phyloP scores from a whole-genome alignment of 371 early-diverging fungal genomes.

The Mucor circinelloides region DNA sequence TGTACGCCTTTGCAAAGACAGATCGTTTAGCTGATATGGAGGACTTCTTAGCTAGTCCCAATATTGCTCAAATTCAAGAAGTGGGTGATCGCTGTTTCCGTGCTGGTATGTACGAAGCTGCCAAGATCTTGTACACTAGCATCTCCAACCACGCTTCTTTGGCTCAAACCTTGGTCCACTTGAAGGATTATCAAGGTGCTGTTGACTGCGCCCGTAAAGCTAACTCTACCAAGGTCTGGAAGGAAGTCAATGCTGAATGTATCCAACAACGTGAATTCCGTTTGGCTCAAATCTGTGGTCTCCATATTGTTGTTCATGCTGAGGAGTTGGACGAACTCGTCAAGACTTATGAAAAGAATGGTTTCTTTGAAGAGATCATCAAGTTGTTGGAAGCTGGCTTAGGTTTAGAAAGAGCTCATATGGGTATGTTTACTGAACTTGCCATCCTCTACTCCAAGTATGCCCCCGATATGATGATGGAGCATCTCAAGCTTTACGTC shows the following conservation, averaged over 20 bases:
- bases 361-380: slow-evolving; percentile 90
- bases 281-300: slow-evolving; percentile 96
- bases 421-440: slow-evolving; percentile 99
- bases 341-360: slow-evolving; percentile 84
- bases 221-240: slow-evolving; percentile 96
- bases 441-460: slow-evolving; percentile 96
- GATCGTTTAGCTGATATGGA: slow-evolving; percentile 90
- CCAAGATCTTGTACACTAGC: slow-evolving; percentile 90
- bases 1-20: slow-evolving; percentile 94
- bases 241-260: slow-evolving; percentile 95
- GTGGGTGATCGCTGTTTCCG: slow-evolving; percentile 97
- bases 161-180: slow-evolving; percentile 92
- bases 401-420: slow-evolving; percentile 96
- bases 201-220: slow-evolving; percentile 98
- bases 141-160: slow-evolving; percentile 97
- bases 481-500: slow-evolving; percentile 94
- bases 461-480: slow-evolving; percentile 92
- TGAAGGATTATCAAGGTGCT: slow-evolving; percentile 93
- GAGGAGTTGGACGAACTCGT: slow-evolving; percentile 93
- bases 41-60: slow-evolving; percentile 89
- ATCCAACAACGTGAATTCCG: slow-evolving; percentile 93
- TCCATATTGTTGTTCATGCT: slow-evolving; percentile 94
- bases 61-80: slow-evolving; percentile 88
- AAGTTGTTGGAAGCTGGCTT: slow-evolving; percentile 89
- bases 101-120: slow-evolving; percentile 88